These are phyloP conservation scores for Sarocladium strictum DNA, from an alignment of 2,329 filamentous ascomycete genomes.

Conservation along the genomic window DNA sequence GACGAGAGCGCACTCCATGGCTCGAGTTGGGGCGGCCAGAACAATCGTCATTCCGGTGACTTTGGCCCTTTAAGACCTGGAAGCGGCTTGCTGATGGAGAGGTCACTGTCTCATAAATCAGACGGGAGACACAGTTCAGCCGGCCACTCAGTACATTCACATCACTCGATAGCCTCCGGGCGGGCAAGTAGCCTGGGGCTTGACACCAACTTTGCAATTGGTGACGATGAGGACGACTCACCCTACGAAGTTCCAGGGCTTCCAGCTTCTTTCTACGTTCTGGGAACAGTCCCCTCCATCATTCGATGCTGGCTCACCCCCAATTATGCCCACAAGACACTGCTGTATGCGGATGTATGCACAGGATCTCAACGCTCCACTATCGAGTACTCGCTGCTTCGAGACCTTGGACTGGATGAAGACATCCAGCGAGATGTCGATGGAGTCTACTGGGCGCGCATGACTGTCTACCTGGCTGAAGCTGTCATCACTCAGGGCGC, in stretches of 20 bases:
- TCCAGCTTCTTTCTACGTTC: slow-evolving; percentile 75
- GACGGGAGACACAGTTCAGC: slow-evolving; percentile 91
- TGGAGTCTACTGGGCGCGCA: slow-evolving; percentile 61
- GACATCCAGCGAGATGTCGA: slow-evolving; percentile 61
- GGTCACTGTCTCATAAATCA: slow-evolving; percentile 89
- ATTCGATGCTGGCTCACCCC: slow-evolving; percentile 92
- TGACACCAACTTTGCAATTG: slow-evolving; percentile 61
- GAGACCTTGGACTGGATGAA: slow-evolving; percentile 64
- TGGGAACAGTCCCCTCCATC: slow-evolving; percentile 87
- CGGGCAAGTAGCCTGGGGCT: slow-evolving; percentile 84
- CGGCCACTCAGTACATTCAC: slow-evolving; percentile 68
- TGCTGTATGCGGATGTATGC: slow-evolving; percentile 88
- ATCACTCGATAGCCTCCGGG: slow-evolving; percentile 67
- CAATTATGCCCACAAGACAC: slow-evolving; percentile 80
- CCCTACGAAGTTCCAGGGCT: slow-evolving; percentile 67
- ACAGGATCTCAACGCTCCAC: slow-evolving; percentile 85
- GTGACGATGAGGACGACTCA: slow-evolving; percentile 59
- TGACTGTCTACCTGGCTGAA: slow-evolving; percentile 86
- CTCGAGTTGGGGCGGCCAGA: slow-evolving; percentile 72
- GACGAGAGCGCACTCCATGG: slow-evolving; percentile 92
- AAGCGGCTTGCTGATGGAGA: slow-evolving; percentile 84
- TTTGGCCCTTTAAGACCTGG: slow-evolving; percentile 70
- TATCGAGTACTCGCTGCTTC: slow-evolving; percentile 69
- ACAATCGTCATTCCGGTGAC: slow-evolving; percentile 76
- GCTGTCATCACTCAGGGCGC: slow-evolving; percentile 75